Percentiles rank a stretch among this genome's conserved stretches.
phyloP scores from a whole-genome alignment of 2,329 filamentous ascomycete genomes.

The Fusarium heterosporum region DNA sequence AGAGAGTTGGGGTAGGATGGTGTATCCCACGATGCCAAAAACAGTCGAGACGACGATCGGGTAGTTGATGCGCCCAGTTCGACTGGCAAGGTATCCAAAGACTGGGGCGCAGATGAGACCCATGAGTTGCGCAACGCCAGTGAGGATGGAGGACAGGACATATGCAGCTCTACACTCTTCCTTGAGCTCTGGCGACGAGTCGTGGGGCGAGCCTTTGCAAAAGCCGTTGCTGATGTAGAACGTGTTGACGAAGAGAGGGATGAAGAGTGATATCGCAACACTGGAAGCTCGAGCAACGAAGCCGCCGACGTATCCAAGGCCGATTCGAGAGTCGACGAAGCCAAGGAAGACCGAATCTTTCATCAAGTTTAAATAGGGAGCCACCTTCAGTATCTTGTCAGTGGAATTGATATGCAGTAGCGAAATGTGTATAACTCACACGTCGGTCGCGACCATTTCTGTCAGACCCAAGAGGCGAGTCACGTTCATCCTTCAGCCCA shows the following conservation, averaged over 20 bases:
- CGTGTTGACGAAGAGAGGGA: slow-evolving; percentile 91
- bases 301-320: slow-evolving; percentile 89
- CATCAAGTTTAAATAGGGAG: slow-evolving; percentile 71
- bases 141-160: slow-evolving; percentile 85
- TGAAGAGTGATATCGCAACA: slow-evolving; percentile 93
- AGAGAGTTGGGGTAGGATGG: slow-evolving; percentile 77
- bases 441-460: slow-evolving; percentile 39
- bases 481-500: slow-evolving; percentile 51
- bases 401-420: not conserved
- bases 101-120: slow-evolving; percentile 86
- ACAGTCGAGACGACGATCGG: slow-evolving; percentile 79
- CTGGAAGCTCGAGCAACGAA: slow-evolving; percentile 96
- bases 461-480: slow-evolving; percentile 28
- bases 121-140: slow-evolving; percentile 87
- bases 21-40: slow-evolving; percentile 82
- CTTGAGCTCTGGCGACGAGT: slow-evolving; percentile 80
- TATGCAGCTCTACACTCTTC: slow-evolving; percentile 88
- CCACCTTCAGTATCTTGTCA: slow-evolving; percentile 50
- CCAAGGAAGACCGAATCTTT: slow-evolving; percentile 75
- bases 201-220: slow-evolving; percentile 75
- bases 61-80: slow-evolving; percentile 73
- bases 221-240: slow-evolving; percentile 86
- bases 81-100: slow-evolving; percentile 87
- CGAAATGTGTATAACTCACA: slow-evolving; percentile 41
- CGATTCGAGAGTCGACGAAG: slow-evolving; percentile 80